Conservation (phyloP, 2,329 filamentous ascomycete species). For the Colletotrichum navitas region DNA sequence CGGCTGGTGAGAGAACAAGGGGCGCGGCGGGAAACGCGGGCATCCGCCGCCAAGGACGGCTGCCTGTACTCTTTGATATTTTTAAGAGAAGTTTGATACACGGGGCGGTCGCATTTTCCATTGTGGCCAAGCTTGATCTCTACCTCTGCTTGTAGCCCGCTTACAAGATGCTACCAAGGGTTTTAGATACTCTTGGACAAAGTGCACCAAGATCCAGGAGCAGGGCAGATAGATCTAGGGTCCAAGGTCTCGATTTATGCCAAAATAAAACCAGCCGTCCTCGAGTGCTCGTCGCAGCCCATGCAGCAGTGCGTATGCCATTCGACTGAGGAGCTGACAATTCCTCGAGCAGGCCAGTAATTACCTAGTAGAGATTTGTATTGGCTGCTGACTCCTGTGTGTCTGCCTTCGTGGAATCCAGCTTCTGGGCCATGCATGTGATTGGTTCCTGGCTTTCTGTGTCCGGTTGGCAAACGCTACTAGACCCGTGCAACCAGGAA, state of each 20-base stretch:
- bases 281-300: no score
- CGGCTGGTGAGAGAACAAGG: background rate
- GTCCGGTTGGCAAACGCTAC: background rate
- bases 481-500: background rate
- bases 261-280: background rate
- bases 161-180: background rate
- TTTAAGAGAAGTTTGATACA: no score
- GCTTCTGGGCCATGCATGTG: no score
- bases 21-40: background rate
- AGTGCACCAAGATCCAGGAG: background rate
- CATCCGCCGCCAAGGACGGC: background rate
- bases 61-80: background rate
- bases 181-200: background rate
- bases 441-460: background rate
- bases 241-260: background rate
- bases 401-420: no score
- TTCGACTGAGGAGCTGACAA: no score
- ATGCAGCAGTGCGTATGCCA: no score
- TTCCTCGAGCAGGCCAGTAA: no score
- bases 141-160: background rate
- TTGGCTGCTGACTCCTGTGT: no score
- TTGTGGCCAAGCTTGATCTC: background rate
- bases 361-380: no score
- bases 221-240: background rate
- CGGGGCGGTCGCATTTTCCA: no score